These are phyloP conservation scores for Wakefieldia striispora DNA, from an alignment of 768 basidiomycete genomes.

Conservation along the genomic window DNA sequence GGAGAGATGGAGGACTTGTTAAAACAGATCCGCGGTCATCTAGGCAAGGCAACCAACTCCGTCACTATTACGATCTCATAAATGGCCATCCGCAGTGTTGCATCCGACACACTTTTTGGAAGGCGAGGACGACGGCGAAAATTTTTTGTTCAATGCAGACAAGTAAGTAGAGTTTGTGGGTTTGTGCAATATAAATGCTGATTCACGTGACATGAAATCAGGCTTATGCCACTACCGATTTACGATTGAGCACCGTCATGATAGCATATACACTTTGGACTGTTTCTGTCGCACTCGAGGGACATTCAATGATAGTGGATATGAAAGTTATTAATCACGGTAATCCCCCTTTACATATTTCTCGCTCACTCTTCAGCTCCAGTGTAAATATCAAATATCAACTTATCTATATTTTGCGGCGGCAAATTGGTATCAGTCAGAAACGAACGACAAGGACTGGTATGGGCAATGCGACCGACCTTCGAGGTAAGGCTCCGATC, in stretches of 20 bases:
- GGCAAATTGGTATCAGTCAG: background rate
- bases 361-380: background rate
- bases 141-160: conserved; percentile 92
- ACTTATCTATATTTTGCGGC: conserved; percentile 7
- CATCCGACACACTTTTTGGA: conserved; percentile 88
- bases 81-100: conserved; percentile 50
- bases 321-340: background rate
- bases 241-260: conserved; percentile 45
- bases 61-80: background rate
- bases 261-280: background rate
- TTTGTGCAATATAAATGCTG: conserved; percentile 1
- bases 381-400: conserved; percentile 24
- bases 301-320: conserved; percentile 1
- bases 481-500: conserved; percentile 12
- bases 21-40: conserved; percentile 74
- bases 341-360: background rate
- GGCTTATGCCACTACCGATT: conserved; percentile 72
- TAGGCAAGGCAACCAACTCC: conserved; percentile 53
- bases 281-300: background rate
- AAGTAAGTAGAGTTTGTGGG: conserved; percentile 40
- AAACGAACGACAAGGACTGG: background rate
- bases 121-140: conserved; percentile 88
- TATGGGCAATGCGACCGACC: conserved; percentile 7
- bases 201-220: conserved; percentile 4
- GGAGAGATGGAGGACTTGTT: conserved; percentile 89